Percentiles rank a stretch among this genome's conserved stretches.
Evolutionary conservation across 768 basidiomycete genomes (phyloP).

Genomic region (Guyanaporus albipodus): DNA sequence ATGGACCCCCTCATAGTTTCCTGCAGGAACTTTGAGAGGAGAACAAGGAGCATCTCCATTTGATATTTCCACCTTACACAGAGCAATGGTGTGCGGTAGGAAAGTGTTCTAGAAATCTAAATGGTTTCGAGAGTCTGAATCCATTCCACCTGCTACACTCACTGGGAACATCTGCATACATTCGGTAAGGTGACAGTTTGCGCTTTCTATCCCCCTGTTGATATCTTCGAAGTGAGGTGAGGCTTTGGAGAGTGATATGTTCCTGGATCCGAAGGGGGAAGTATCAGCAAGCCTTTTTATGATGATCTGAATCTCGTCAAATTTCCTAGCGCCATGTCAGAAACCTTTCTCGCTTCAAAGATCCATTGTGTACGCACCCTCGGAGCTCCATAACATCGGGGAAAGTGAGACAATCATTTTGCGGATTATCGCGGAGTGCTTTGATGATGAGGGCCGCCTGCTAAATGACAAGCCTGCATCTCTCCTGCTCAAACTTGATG

Average conservation of each 20-base stretch:
- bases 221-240: slow-evolving; percentile 1
- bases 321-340: neutral
- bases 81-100: neutral
- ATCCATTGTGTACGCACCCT: neutral
- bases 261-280: too few relatives aligned
- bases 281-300: neutral
- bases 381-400: neutral
- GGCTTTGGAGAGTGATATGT: slow-evolving; percentile 6
- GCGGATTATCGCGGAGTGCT: neutral
- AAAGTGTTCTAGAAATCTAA: neutral
- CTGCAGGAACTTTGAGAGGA: neutral
- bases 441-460: slow-evolving; percentile 3
- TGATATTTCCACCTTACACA: neutral
- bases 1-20: neutral
- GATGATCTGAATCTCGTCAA: slow-evolving; percentile 1
- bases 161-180: slow-evolving; percentile 2
- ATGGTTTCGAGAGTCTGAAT: neutral
- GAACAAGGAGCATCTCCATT: neutral
- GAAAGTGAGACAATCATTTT: neutral
- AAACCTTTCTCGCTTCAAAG: neutral
- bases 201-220: neutral
- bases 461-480: slow-evolving; percentile 2
- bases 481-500: neutral
- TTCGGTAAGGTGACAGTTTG: neutral
- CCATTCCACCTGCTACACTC: neutral